Conservation (phyloP, 352 stramenopile species). For the Phytopythium kandeliae region DNA sequence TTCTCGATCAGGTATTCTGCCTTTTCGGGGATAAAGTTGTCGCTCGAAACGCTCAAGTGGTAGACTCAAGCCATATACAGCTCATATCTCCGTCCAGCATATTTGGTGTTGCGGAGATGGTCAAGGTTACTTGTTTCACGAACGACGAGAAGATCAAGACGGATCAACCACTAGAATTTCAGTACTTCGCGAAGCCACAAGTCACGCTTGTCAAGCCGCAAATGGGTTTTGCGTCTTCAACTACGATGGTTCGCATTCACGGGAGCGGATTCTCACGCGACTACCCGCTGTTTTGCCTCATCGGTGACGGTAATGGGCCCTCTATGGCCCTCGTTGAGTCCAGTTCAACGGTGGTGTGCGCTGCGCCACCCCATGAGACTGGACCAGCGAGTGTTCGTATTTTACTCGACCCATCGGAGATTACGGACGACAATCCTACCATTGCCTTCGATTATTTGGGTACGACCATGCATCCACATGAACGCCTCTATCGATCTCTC, state of each 20-base stretch:
- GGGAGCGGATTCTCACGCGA: slow-evolving; percentile 25
- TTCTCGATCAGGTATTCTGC: slow-evolving; percentile 17
- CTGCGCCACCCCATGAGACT: slow-evolving; percentile 11
- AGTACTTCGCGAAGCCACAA: slow-evolving; percentile 16
- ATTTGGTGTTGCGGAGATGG: slow-evolving; percentile 1
- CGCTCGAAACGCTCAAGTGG: slow-evolving; percentile 1
- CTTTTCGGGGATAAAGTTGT: slow-evolving; percentile 15
- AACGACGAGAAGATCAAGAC: slow-evolving; percentile 17
- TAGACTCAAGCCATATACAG: slow-evolving; percentile 15
- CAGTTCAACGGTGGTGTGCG: slow-evolving; percentile 18
- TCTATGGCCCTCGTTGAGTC: slow-evolving; percentile 14
- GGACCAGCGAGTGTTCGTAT: slow-evolving; percentile 12
- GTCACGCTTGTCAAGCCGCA: slow-evolving; percentile 14
- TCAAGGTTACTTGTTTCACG: slow-evolving; percentile 17
- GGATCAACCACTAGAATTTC: slow-evolving; percentile 11
- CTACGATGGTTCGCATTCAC: slow-evolving; percentile 17
- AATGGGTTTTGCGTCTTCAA: slow-evolving; percentile 12
- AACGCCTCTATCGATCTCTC: neutral
- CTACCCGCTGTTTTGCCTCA: slow-evolving; percentile 21
- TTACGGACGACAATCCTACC: neutral
- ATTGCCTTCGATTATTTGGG: slow-evolving; percentile 28
- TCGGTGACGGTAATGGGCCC: slow-evolving; percentile 15
- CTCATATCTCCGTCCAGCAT: slow-evolving; percentile 12
- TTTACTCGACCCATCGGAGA: slow-evolving; percentile 3
- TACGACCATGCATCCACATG: slow-evolving; percentile 8